These are phyloP conservation scores for Acer yangbiense DNA, from an alignment of 345 rosid species.

Conservation along the genomic window DNA sequence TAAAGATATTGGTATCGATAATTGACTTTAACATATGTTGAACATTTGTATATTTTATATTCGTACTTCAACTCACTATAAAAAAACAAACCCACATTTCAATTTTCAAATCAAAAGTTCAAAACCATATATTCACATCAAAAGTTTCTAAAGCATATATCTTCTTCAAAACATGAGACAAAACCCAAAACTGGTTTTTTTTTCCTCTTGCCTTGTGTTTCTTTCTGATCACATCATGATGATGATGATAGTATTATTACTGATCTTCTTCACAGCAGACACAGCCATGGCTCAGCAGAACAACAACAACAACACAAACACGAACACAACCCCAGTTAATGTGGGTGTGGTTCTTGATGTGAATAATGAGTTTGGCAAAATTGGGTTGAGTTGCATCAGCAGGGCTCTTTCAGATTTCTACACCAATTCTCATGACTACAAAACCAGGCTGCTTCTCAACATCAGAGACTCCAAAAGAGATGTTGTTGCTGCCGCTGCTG, in stretches of 20 bases:
- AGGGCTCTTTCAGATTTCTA: slow-evolving; percentile 65
- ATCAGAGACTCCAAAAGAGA: slow-evolving; percentile 43
- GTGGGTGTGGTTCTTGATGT: slow-evolving; percentile 58
- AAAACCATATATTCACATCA: background rate
- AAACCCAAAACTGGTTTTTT: background rate
- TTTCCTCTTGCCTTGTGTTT: background rate
- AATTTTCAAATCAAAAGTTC: background rate
- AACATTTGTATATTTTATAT: too few relatives aligned
- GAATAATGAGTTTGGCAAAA: slow-evolving; percentile 22
- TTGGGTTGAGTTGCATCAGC: slow-evolving; percentile 44
- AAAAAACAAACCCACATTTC: background rate
- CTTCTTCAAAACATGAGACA: background rate
- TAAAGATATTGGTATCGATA: too few relatives aligned
- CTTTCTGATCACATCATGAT: too few relatives aligned
- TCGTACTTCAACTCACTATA: background rate
- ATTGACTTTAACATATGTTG: too few relatives aligned
- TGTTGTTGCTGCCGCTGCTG: slow-evolving; percentile 55
- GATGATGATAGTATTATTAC: too few relatives aligned
- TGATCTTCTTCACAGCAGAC: background rate
- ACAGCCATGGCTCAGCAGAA: slow-evolving; percentile 20
- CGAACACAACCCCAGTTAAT: slow-evolving; percentile 25
- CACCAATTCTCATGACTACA: slow-evolving; percentile 29
- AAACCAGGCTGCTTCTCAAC: slow-evolving; percentile 47
- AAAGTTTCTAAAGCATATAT: too few relatives aligned
- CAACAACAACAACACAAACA: slow-evolving; percentile 11